phyloP scores from a whole-genome alignment of 2,329 filamentous ascomycete species.

The Verticillium klebahnii region DNA sequence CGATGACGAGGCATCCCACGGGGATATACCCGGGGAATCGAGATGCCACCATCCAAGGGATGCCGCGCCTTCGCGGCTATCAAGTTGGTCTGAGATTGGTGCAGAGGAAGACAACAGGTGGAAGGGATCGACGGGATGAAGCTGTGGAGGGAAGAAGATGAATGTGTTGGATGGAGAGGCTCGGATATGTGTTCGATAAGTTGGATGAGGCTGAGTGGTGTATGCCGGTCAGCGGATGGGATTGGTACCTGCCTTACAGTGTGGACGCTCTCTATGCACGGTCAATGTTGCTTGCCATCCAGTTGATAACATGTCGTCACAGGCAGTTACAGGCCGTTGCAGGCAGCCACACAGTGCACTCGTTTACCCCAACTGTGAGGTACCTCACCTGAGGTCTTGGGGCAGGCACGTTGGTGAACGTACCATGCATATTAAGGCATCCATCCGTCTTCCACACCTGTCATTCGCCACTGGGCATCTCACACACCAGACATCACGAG shows the following conservation, averaged over 20 bases:
- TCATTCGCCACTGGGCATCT: no score
- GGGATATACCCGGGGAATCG: constrained; percentile 29
- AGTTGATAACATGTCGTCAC: neutral
- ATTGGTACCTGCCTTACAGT: neutral
- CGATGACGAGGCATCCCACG: constrained; percentile 31
- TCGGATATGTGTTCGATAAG: neutral
- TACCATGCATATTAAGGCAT: no score
- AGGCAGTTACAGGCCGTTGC: neutral
- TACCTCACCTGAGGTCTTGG: no score
- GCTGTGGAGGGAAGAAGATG: neutral
- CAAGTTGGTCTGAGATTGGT: neutral
- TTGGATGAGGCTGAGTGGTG: neutral
- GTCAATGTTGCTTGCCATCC: neutral
- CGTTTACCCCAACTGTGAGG: no score
- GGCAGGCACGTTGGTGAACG: no score
- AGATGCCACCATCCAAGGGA: neutral
- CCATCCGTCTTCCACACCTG: no score
- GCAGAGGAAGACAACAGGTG: neutral
- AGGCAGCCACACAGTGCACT: no score
- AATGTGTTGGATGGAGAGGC: neutral
- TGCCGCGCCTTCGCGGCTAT: neutral
- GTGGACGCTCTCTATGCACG: neutral
- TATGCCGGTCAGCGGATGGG: neutral
- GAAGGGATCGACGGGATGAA: neutral
- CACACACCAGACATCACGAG: no score